Base-by-base conservation (phyloP, 208 protist genomes). In the Crithidia mellificae region DNA sequence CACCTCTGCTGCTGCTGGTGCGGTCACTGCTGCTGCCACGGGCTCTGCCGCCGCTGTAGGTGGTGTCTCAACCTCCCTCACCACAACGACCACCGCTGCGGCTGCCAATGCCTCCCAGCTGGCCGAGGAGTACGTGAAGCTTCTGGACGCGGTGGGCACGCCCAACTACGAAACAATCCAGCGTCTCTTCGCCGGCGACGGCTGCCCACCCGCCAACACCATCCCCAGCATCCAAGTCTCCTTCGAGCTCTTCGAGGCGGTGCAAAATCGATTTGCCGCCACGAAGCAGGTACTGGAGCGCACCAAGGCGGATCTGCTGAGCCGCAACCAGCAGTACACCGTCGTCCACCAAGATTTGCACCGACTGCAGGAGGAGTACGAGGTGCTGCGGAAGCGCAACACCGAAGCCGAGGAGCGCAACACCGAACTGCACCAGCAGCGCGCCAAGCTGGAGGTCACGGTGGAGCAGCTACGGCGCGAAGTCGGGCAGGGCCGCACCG, bases 201-300 rank as follows among this genome's bases (percentile, higher is more conserved):
- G 81, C 41, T 72, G 73, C 36, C 63, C 76, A 1, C 84, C 90
- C 2, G 64, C 84, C 7, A 75, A 74, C 52, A 92, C 84, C 0
- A 69, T 91, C 11, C 90, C 90, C 0, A 53, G 66, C 29, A 90
- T 95, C 14, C 78, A 88, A 12, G 83, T 95, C 4, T 89, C 85
- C 17, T 95, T 95, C 71, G 90, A 95, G 65, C 78, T 95, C 2
- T 95, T 95, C 43, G 90, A 95, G 50, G 83, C 87, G 2, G 82
- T 95, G 55, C 90, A 95, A 71, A 90, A 80, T 38, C 84, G 90
- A 19, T 88, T 95, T 43, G 79, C 80, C 8, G 82, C 68, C 2
- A 95, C 87, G 15, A 89, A 89, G 72, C 68, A 81, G 51, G 78
- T 77, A 22, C 77, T 95, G 14, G 86, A 95, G 52, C 83, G 83